Evolutionary conservation across 2,329 filamentous ascomycete species (phyloP).

Genomic region (Aureobasidium leucospermi): DNA sequence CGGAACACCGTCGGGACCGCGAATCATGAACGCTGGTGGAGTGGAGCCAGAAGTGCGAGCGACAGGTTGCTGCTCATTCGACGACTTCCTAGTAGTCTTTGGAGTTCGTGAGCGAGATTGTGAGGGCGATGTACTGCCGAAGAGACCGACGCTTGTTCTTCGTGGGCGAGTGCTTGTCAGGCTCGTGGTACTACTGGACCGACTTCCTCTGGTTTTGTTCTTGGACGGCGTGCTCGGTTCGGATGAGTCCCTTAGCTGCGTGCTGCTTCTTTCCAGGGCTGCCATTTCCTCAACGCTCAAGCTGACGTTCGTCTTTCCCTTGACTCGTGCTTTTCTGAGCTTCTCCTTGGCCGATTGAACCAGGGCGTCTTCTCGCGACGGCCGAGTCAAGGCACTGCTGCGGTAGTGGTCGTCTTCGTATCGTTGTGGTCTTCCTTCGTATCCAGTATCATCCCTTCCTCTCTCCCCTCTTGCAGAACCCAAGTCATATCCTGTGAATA

Average conservation of each 20-base stretch:
- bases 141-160: conserved; percentile 26
- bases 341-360: conserved; percentile 72
- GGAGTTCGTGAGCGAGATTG: conserved; percentile 25
- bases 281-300: conserved; percentile 73
- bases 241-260: conserved; percentile 11
- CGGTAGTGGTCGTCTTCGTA: conserved; percentile 28
- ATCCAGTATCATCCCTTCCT: conserved; percentile 29
- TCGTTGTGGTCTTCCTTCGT: conserved; percentile 42
- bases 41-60: conserved; percentile 18
- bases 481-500: conserved; percentile 43
- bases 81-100: conserved; percentile 19
- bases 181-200: conserved; percentile 31
- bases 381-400: conserved; percentile 16
- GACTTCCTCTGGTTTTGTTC: conserved; percentile 24
- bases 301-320: conserved; percentile 71
- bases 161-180: conserved; percentile 28
- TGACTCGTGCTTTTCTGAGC: conserved; percentile 69
- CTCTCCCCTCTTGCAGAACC: conserved; percentile 33
- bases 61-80: conserved; percentile 24
- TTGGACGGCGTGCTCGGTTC: conserved; percentile 20
- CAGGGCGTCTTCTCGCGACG: conserved; percentile 65
- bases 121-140: conserved; percentile 24
- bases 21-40: conserved; percentile 39
- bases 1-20: conserved; percentile 41
- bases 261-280: conserved; percentile 59